A percentile compares a stretch with the other conserved stretches of the same genome.
These are phyloP conservation scores for Talaromyces sp. DNA, from an alignment of 2,329 filamentous ascomycete genomes.

Conservation along the genomic window DNA sequence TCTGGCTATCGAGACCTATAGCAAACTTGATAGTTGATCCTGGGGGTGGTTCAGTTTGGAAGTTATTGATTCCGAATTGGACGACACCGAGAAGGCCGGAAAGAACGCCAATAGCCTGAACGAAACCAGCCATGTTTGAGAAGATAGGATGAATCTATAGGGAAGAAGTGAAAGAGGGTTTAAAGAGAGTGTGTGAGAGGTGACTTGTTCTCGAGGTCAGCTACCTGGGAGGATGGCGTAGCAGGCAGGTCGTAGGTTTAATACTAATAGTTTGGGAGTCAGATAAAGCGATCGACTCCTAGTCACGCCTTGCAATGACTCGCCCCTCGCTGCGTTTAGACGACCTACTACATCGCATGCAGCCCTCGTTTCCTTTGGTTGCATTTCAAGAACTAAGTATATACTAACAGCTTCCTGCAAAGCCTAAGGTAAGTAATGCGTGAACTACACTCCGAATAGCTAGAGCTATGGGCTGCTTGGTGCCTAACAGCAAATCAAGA, in stretches of 20 bases:
- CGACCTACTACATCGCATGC: background rate
- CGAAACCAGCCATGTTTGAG: background rate
- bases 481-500: background rate
- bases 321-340: background rate
- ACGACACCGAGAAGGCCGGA: background rate
- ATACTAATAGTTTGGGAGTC: background rate
- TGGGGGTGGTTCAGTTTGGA: background rate
- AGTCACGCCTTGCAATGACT: background rate
- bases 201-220: background rate
- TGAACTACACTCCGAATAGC: background rate
- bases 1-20: background rate
- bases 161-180: background rate
- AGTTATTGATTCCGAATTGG: background rate
- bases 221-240: background rate
- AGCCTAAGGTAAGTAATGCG: background rate
- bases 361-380: background rate
- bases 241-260: background rate
- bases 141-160: background rate
- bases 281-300: background rate
- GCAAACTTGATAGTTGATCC: background rate
- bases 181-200: background rate
- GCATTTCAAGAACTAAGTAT: background rate
- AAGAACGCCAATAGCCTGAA: background rate
- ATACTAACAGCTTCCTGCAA: background rate
- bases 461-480: background rate